These are phyloP conservation scores for Periconia digitata DNA, from an alignment of 2,329 filamentous ascomycete genomes.

Conservation along the genomic window DNA sequence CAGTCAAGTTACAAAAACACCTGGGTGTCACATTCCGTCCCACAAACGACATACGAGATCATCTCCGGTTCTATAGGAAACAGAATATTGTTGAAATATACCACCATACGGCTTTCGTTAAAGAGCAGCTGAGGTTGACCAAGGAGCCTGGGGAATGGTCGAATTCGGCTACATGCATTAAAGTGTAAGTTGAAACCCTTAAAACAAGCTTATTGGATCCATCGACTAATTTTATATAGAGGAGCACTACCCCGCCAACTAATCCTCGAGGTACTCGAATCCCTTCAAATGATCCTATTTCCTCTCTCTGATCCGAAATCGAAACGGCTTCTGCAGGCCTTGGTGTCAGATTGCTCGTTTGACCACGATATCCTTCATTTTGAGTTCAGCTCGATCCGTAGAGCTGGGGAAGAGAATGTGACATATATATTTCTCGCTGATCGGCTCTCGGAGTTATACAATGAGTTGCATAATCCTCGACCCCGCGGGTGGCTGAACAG, in stretches of 20 bases:
- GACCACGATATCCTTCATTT: neutral
- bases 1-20: neutral
- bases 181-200: neutral
- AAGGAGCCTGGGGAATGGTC: neutral
- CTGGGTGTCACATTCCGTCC: neutral
- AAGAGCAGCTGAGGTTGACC: neutral
- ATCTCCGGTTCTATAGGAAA: neutral
- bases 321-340: neutral
- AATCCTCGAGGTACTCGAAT: neutral
- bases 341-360: neutral
- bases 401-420: neutral
- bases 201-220: neutral
- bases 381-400: neutral
- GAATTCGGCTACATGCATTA: neutral
- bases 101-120: neutral
- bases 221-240: neutral
- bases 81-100: neutral
- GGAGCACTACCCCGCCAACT: neutral
- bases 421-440: neutral
- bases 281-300: neutral
- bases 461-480: neutral
- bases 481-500: neutral
- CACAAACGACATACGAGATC: neutral
- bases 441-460: neutral
- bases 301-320: neutral